Evolutionary conservation across 176 grass and related monocot species (phyloP).

Genomic region (Zizania latifolia): DNA sequence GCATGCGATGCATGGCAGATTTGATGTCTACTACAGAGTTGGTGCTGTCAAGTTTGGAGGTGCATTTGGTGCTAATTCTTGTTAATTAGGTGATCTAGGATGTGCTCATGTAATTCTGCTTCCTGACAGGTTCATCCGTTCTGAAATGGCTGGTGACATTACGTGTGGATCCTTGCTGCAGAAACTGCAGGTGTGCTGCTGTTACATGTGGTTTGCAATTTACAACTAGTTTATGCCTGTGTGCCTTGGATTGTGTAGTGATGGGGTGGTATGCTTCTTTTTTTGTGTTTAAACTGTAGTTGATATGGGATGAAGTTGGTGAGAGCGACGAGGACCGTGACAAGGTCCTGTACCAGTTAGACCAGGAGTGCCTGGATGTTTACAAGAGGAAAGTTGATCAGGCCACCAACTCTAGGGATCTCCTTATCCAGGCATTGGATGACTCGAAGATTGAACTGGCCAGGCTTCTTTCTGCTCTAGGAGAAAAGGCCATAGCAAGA

Average conservation of each 20-base stretch:
- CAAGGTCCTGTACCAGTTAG: conserved; percentile 83
- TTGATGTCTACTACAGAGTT: conserved; percentile 5
- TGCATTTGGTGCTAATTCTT: neutral
- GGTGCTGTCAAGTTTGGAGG: neutral
- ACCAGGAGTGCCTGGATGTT: conserved; percentile 97
- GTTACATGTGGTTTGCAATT: neutral
- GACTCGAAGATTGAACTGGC: conserved; percentile 94
- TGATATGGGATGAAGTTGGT: conserved; percentile 95
- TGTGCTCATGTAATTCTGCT: neutral
- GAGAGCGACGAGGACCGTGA: conserved; percentile 96
- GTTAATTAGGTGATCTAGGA: neutral
- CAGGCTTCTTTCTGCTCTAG: conserved; percentile 85
- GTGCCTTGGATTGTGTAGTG: neutral
- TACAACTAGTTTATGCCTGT: neutral
- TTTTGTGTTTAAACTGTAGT: conserved; percentile 38
- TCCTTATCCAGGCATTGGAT: conserved; percentile 81
- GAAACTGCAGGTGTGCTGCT: conserved; percentile 66
- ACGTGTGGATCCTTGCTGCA: conserved; percentile 93
- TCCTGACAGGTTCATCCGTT: conserved; percentile 29
- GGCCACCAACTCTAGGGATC: conserved; percentile 76
- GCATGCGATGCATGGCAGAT: neutral
- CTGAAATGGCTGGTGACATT: conserved; percentile 56
- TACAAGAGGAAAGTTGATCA: conserved; percentile 99
- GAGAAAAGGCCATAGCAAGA: conserved; percentile 75
- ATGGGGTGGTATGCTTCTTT: neutral